These are phyloP conservation scores for Anisodus tanguticus DNA, from an alignment of 257 asterid genomes.

Conservation along the genomic window DNA sequence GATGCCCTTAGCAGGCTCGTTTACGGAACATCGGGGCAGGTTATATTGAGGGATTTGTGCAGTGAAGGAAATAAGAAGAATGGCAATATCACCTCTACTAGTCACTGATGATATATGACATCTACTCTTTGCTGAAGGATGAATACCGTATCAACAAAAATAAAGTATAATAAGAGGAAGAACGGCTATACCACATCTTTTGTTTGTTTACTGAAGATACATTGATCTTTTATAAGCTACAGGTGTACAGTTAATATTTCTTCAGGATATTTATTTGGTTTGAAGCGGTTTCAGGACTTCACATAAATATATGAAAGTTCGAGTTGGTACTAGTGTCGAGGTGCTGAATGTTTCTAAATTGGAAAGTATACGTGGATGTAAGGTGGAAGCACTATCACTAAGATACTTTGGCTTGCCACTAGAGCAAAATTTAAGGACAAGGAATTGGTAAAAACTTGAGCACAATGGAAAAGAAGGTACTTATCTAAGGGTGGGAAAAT, in stretches of 20 bases:
- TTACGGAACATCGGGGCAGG: not conserved
- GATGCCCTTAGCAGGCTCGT: slow-evolving; percentile 5
- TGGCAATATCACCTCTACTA: not conserved
- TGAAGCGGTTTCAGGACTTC: not conserved
- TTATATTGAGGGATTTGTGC: not conserved
- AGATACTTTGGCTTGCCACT: not conserved
- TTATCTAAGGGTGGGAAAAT: not conserved
- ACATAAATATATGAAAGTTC: not conserved
- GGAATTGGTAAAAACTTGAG: not conserved
- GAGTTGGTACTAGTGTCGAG: not conserved
- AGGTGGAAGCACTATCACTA: not conserved
- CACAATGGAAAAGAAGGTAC: not conserved
- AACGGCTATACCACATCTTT: not conserved
- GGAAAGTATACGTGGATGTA: not conserved
- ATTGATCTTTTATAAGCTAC: not conserved
- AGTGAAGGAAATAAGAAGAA: slow-evolving; percentile 19
- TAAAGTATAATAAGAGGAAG: not conserved
- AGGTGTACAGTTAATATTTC: too few species aligned
- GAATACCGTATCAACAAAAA: too few species aligned
- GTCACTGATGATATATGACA: not conserved
- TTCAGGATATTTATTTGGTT: not conserved
- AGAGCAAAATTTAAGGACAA: not conserved
- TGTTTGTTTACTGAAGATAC: not conserved
- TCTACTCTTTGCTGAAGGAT: not conserved
- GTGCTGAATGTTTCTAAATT: not conserved